Base-by-base conservation (phyloP, 352 stramenopile species). In the Phytophthora sansomeana region DNA sequence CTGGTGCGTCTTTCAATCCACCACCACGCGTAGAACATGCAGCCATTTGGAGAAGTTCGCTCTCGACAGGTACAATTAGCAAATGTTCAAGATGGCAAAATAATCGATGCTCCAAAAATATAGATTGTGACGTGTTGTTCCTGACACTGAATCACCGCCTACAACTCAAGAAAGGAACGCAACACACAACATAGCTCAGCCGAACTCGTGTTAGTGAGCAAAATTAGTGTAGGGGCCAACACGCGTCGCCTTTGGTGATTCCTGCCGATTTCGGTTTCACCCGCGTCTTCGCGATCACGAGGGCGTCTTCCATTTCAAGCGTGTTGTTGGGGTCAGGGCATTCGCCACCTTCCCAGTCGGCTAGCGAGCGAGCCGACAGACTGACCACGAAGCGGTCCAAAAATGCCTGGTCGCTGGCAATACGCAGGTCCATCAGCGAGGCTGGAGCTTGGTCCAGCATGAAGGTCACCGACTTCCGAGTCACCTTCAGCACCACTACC, bases 401-500 rank as follows among this genome's bases (percentile, higher is more conserved):
- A 50, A 86, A 84, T 2, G 87, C 86, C 30, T 77, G 74, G 19
- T 93, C 81, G 11, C 70, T 83, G 13, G 75, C 82, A 35, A 59
- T 61, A 19, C 73, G 74, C 17, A 96, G 64, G 14, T 93, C 81
- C 38, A 75, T 72, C 38, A 94, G 69, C 26, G 75, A 80, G 47
- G 58, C 59, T 13, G 85, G 87, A 4, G 68, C 72, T 30, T 90
- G 79, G 11, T 75, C 68, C 21, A 96, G 69, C 44, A 92, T 92
- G 48, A 83, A 79, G 0, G 54, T 35, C 9, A 90, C 73, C 24
- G 89, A 79, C 29, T 81, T 86, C 5, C 83, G 68, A 10, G 83
- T 92, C 24, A 79, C 78, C 47, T 92, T 91, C 33, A 96, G 74
- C 39, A 96, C 86, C 24, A 89, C 88, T 94, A 54, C 9, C 42